A percentile compares a stretch with the other conserved stretches of the same genome.
Conservation (phyloP, 2,329 filamentous ascomycete species). For the Verticillium isaacii region DNA sequence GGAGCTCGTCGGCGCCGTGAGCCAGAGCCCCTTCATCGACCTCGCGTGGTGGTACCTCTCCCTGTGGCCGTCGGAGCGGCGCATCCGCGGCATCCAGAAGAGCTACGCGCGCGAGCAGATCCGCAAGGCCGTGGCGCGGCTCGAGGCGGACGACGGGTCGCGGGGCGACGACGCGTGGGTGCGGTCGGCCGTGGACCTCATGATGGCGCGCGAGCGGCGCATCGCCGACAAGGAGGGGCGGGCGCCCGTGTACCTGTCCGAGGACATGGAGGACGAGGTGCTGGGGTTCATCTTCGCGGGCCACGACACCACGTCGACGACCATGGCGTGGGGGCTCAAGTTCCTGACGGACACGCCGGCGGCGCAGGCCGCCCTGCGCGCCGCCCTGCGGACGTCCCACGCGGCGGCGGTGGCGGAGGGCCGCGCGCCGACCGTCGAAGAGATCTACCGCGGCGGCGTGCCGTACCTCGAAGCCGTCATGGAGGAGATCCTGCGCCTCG, state of each 20-base stretch:
- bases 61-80: neutral
- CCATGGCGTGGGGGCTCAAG: slow-evolving; percentile 23
- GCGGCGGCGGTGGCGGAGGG: slow-evolving; percentile 11
- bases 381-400: neutral
- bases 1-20: slow-evolving; percentile 1
- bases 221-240: slow-evolving; percentile 7
- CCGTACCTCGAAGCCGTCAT: slow-evolving; percentile 32
- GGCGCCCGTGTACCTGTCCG: slow-evolving; percentile 7
- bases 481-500: slow-evolving; percentile 29
- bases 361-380: slow-evolving; percentile 4
- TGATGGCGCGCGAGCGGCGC: slow-evolving; percentile 7
- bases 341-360: slow-evolving; percentile 6
- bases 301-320: slow-evolving; percentile 22
- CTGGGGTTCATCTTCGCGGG: slow-evolving; percentile 24
- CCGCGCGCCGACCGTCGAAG: slow-evolving; percentile 22
- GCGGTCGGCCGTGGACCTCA: slow-evolving; percentile 7
- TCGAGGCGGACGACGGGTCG: neutral
- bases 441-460: slow-evolving; percentile 20
- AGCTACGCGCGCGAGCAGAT: slow-evolving; percentile 2
- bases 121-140: slow-evolving; percentile 1
- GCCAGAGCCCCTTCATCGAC: neutral
- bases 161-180: slow-evolving; percentile 1
- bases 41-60: slow-evolving; percentile 5
- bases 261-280: slow-evolving; percentile 8
- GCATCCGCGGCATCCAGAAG: neutral